Evolutionary conservation across 371 early-diverging fungal genomes (phyloP).

Genomic region (Mucor mucedo): DNA sequence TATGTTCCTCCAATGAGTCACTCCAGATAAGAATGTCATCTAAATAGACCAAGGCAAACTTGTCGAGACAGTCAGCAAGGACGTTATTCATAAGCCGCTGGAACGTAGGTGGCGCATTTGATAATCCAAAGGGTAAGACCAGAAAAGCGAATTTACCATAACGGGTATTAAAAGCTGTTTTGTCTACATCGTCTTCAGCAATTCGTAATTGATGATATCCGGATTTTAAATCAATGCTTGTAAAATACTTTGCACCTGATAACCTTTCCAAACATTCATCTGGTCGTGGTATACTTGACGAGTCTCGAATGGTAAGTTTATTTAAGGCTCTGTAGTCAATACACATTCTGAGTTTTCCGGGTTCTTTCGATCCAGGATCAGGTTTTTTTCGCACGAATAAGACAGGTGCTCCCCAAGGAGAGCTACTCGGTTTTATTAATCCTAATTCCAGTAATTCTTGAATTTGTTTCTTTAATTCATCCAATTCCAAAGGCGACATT

Average conservation of each 20-base stretch:
- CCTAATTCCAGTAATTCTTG: conserved; percentile 24
- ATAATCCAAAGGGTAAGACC: conserved; percentile 54
- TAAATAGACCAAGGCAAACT: conserved; percentile 50
- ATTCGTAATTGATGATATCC: conserved; percentile 50
- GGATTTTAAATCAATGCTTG: conserved; percentile 52
- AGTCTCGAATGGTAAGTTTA: conserved; percentile 42
- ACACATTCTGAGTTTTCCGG: conserved; percentile 51
- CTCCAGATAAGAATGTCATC: conserved; percentile 68
- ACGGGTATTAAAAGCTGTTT: conserved; percentile 42
- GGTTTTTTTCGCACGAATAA: conserved; percentile 51
- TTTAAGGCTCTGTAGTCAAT: conserved; percentile 51
- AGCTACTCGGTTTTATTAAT: conserved; percentile 21
- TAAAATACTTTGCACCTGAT: conserved; percentile 40
- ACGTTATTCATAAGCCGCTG: conserved; percentile 46
- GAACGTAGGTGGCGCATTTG: conserved; percentile 51
- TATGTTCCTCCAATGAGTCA: conserved; percentile 50
- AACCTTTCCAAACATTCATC: conserved; percentile 51
- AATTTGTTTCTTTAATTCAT: conserved; percentile 38
- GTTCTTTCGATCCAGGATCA: conserved; percentile 46
- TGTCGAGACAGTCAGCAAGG: conserved; percentile 37
- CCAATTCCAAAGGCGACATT: conserved; percentile 33
- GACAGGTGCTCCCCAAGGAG: conserved; percentile 59
- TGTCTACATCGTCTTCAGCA: conserved; percentile 25
- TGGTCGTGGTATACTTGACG: conserved; percentile 49
- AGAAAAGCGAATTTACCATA: conserved; percentile 50